Conservation (phyloP, 2,329 filamentous ascomycete species). For the Sporothrix humicola region DNA sequence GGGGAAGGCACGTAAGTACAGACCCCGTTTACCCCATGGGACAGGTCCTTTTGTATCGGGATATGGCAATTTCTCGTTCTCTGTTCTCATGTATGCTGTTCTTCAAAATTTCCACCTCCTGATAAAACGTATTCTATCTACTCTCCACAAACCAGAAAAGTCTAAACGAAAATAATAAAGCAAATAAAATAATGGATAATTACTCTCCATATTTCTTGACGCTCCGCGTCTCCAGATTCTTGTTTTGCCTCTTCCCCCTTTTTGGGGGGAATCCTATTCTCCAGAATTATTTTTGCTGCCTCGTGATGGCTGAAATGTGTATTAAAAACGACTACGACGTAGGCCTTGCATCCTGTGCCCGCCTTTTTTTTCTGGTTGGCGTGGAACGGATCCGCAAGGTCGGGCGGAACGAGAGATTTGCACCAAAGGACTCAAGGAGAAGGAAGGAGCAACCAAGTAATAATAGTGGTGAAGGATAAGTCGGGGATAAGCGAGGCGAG, state of each 20-base stretch:
- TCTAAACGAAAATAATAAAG: too few relatives aligned
- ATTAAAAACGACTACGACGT: not conserved
- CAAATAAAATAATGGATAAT: not conserved
- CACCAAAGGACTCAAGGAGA: not conserved
- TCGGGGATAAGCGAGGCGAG: not conserved
- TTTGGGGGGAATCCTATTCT: not conserved
- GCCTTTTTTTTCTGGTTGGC: slow-evolving; percentile 16
- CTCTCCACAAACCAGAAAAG: not conserved
- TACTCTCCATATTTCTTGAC: not conserved
- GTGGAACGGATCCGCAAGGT: slow-evolving; percentile 32
- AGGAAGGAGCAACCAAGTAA: not conserved
- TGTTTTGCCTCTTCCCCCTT: not conserved
- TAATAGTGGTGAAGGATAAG: not conserved
- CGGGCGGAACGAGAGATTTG: slow-evolving; percentile 29
- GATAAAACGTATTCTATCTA: not conserved
- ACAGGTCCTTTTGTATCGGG: not conserved
- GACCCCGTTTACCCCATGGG: not conserved
- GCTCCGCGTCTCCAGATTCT: not conserved
- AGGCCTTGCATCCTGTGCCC: slow-evolving; percentile 9
- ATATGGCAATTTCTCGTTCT: not conserved
- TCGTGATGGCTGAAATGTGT: slow-evolving; percentile 22
- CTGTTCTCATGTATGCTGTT: not conserved
- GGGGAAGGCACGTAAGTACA: not conserved
- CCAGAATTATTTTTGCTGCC: not conserved
- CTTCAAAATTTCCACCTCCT: not conserved